phyloP scores from a whole-genome alignment of 306 rosid species.

The Cucurbita pepo region DNA sequence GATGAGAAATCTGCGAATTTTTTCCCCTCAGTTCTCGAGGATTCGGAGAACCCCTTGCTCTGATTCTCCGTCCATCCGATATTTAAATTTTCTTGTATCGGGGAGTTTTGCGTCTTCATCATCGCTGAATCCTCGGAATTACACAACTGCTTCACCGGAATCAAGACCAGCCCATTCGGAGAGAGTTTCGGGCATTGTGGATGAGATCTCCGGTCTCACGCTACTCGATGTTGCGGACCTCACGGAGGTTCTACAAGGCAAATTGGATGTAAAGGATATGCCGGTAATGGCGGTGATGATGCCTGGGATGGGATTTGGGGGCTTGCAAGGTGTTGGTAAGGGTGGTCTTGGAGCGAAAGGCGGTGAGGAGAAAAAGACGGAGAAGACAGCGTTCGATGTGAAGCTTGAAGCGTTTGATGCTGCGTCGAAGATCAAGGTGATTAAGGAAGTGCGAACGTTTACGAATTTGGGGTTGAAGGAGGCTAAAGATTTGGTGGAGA shows the following conservation, averaged over 20 bases:
- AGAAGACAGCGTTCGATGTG: constrained; percentile 74
- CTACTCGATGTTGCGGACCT: constrained; percentile 59
- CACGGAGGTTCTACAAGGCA: constrained; percentile 59
- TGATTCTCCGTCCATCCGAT: neutral
- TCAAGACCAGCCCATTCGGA: constrained; percentile 24
- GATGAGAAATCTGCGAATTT: constrained; percentile 47
- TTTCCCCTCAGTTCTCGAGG: constrained; percentile 20
- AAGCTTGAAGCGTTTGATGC: constrained; percentile 80
- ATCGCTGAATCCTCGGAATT: constrained; percentile 10
- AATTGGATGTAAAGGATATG: constrained; percentile 56
- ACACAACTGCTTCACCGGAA: constrained; percentile 22
- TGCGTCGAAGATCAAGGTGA: constrained; percentile 67
- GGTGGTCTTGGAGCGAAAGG: constrained; percentile 25
- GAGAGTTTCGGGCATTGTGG: constrained; percentile 36
- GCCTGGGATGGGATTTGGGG: constrained; percentile 58
- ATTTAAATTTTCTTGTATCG: constrained; percentile 1
- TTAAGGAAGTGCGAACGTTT: constrained; percentile 80
- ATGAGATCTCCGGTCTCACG: constrained; percentile 56
- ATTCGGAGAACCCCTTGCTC: constrained; percentile 25
- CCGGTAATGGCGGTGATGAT: constrained; percentile 70
- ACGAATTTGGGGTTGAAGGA: constrained; percentile 93
- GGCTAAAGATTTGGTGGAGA: constrained; percentile 94
- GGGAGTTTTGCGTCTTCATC: neutral
- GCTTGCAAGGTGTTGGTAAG: constrained; percentile 24
- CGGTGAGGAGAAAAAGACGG: constrained; percentile 45